Evolutionary conservation across 2,329 filamentous ascomycete species (phyloP).

Genomic region (Graphilbum fragrans): DNA sequence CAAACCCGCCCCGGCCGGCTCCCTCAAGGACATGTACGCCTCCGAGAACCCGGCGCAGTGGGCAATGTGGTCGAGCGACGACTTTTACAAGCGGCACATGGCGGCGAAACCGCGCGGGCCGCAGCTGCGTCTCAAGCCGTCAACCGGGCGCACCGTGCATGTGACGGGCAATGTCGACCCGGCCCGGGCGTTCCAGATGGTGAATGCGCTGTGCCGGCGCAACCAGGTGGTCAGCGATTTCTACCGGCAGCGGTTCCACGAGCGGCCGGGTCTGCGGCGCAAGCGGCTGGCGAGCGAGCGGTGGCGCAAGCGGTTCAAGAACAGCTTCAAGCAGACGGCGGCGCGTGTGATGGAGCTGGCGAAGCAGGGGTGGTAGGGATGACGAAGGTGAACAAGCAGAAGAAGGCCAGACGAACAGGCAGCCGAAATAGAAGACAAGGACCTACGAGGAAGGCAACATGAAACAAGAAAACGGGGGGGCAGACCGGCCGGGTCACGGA

Average conservation of each 20-base stretch:
- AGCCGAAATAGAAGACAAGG: no score
- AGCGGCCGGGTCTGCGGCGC: slow-evolving; percentile 62
- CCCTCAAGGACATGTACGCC: slow-evolving; percentile 6
- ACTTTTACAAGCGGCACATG: slow-evolving; percentile 10
- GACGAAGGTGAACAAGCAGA: no score
- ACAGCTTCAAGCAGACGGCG: slow-evolving; percentile 54
- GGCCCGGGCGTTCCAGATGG: slow-evolving; percentile 28
- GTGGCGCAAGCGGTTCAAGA: slow-evolving; percentile 58
- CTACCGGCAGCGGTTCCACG: slow-evolving; percentile 55
- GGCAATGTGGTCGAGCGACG: slow-evolving; percentile 11
- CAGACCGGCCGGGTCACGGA: no score
- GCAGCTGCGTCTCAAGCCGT: slow-evolving; percentile 24
- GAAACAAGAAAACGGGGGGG: no score
- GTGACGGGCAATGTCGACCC: slow-evolving; percentile 30
- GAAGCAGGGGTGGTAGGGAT: slow-evolving; percentile 63
- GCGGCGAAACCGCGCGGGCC: slow-evolving; percentile 8
- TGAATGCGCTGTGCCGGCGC: slow-evolving; percentile 24
- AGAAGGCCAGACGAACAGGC: no score
- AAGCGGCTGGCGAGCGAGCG: slow-evolving; percentile 61
- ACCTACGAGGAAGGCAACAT: no score
- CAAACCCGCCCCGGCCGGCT: not conserved
- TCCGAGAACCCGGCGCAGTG: slow-evolving; percentile 9
- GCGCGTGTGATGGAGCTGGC: slow-evolving; percentile 56
- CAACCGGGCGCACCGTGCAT: slow-evolving; percentile 30
- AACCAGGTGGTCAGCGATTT: slow-evolving; percentile 50